These are phyloP conservation scores for Hirsutella minnesotensis DNA, from an alignment of 2,329 filamentous ascomycete species.

Conservation along the genomic window DNA sequence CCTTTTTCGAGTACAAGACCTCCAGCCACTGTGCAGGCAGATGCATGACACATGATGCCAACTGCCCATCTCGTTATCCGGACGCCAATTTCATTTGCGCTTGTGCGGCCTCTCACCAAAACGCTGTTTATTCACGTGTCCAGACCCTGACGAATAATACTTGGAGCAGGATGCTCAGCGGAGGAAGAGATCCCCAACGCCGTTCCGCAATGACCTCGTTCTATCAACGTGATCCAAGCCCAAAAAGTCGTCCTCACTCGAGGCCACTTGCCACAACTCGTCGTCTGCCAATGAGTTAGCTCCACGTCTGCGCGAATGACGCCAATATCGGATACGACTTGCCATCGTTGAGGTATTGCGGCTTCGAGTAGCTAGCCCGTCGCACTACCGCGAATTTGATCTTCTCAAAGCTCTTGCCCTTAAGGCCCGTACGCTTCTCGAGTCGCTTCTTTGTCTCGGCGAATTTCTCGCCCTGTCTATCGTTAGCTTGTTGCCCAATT, in stretches of 20 bases:
- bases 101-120: background rate
- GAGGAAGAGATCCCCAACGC: constrained; percentile 52
- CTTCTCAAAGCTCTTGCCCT: constrained; percentile 97
- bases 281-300: constrained; percentile 32
- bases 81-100: constrained; percentile 1
- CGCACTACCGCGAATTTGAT: constrained; percentile 86
- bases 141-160: background rate
- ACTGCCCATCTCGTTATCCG: background rate
- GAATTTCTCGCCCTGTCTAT: constrained; percentile 63
- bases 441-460: constrained; percentile 89
- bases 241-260: constrained; percentile 47
- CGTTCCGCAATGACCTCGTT: constrained; percentile 44
- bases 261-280: constrained; percentile 40
- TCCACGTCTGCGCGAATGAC: background rate
- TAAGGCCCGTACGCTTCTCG: constrained; percentile 83
- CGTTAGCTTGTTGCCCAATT: background rate
- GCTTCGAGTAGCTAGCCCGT: constrained; percentile 61
- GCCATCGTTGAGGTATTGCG: constrained; percentile 82
- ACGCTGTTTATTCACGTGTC: background rate
- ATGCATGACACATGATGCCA: background rate
- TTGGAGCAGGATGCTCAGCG: constrained; percentile 11
- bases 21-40: background rate
- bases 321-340: constrained; percentile 23
- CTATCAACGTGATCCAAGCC: constrained; percentile 57
- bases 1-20: too few species aligned